Conservation (phyloP, 2,329 filamentous ascomycete genomes). For the Clarireedia hainanense region DNA sequence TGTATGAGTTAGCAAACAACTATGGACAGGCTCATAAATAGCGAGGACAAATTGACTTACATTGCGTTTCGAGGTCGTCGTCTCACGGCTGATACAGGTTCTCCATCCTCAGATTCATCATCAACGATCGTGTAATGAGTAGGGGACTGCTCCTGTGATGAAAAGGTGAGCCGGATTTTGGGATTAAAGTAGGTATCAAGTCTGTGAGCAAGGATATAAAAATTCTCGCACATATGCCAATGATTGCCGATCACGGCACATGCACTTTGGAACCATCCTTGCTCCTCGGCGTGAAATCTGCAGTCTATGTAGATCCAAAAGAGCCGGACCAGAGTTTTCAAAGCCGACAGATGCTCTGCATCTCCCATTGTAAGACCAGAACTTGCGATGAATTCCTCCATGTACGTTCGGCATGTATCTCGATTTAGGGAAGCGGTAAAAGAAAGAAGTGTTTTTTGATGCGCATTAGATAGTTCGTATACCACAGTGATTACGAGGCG, state of each 20-base stretch:
- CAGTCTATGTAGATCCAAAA: constrained; percentile 29
- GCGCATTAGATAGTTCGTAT: not conserved
- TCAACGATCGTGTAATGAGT: no score
- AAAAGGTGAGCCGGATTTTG: not conserved
- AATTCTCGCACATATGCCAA: not conserved
- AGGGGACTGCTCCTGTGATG: not conserved
- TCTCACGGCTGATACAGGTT: constrained; percentile 34
- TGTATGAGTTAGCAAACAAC: not conserved
- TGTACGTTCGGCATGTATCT: constrained; percentile 1
- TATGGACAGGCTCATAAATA: not conserved
- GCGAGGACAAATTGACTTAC: constrained; percentile 10
- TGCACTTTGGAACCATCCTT: not conserved
- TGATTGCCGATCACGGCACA: not conserved
- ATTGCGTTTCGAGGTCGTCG: constrained; percentile 21
- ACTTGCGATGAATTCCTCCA: not conserved
- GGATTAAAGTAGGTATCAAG: constrained; percentile 3
- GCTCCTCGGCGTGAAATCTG: constrained; percentile 11
- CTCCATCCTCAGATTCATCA: constrained; percentile 20
- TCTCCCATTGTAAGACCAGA: constrained; percentile 11
- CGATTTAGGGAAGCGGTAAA: constrained; percentile 5
- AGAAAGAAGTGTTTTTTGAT: constrained; percentile 6
- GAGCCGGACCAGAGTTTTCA: constrained; percentile 18
- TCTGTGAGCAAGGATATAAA: not conserved
- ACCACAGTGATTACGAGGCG: constrained; percentile 36
- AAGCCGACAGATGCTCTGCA: constrained; percentile 1